Percentiles rank a stretch among this genome's conserved stretches.
These are phyloP conservation scores for Gyromitra esculenta DNA, from an alignment of 2,329 filamentous ascomycete genomes.

Conservation along the genomic window DNA sequence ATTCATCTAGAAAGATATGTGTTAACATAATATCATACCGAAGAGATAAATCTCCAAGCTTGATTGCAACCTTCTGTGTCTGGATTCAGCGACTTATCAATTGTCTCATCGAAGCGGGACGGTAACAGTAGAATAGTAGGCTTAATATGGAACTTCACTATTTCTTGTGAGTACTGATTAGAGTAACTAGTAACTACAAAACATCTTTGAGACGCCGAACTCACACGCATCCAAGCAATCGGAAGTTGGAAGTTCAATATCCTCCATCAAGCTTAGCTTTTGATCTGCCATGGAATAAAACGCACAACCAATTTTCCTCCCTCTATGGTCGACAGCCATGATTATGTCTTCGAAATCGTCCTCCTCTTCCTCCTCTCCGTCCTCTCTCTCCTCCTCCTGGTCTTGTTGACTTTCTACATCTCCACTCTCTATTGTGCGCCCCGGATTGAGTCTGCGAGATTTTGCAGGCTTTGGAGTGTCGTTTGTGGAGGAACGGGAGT, in stretches of 20 bases:
- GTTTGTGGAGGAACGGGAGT: slow-evolving; percentile 4
- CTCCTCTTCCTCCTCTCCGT: slow-evolving; percentile 64
- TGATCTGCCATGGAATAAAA: slow-evolving; percentile 56
- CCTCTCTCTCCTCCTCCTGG: slow-evolving; percentile 62
- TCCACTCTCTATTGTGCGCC: neutral
- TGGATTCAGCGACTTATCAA: slow-evolving; percentile 49
- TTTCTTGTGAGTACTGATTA: slow-evolving; percentile 33
- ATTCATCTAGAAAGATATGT: slow-evolving; percentile 60
- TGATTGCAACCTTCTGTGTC: slow-evolving; percentile 23
- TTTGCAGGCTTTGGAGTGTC: slow-evolving; percentile 15
- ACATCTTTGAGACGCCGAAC: slow-evolving; percentile 51
- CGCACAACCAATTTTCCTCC: slow-evolving; percentile 56
- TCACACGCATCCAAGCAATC: slow-evolving; percentile 62
- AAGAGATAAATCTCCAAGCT: neutral
- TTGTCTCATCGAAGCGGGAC: slow-evolving; percentile 65
- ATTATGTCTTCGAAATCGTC: slow-evolving; percentile 55
- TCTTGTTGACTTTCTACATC: neutral
- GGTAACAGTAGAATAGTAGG: slow-evolving; percentile 71
- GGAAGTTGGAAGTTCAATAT: slow-evolving; percentile 54
- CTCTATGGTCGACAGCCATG: slow-evolving; percentile 56
- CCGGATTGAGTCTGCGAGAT: slow-evolving; percentile 30
- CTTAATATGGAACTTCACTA: slow-evolving; percentile 69
- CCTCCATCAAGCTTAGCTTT: slow-evolving; percentile 57
- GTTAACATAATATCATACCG: neutral
- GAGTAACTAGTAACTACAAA: neutral